Evolutionary conservation across 1,284 basidiomycete genomes (phyloP).

Genomic region (Gymnopus androsaceus): DNA sequence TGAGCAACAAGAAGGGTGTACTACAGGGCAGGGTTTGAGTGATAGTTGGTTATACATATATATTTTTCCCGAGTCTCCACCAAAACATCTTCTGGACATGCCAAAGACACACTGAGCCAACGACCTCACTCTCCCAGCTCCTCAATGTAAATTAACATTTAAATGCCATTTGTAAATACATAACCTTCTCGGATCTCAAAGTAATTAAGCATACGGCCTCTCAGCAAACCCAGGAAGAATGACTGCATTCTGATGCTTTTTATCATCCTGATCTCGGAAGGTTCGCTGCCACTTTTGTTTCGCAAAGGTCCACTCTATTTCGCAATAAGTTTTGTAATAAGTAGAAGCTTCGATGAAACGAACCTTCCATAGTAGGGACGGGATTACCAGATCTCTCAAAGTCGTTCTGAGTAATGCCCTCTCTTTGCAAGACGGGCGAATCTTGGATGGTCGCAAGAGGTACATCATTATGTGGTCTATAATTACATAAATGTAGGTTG

Average conservation of each 20-base stretch:
- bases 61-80: no score
- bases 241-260: slow-evolving; percentile 1
- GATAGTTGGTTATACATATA: no score
- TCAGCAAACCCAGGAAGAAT: slow-evolving; percentile 10
- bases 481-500: not conserved
- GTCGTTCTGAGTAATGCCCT: slow-evolving; percentile 49
- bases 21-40: no score
- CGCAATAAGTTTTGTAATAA: not conserved
- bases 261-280: slow-evolving; percentile 28
- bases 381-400: slow-evolving; percentile 46
- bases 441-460: slow-evolving; percentile 43
- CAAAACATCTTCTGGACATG: no score
- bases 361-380: slow-evolving; percentile 49
- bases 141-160: no score
- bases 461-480: slow-evolving; percentile 48
- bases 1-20: no score
- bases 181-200: no score
- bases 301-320: slow-evolving; percentile 45
- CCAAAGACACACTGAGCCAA: no score
- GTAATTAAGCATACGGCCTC: slow-evolving; percentile 8
- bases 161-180: no score
- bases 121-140: no score
- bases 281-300: slow-evolving; percentile 52
- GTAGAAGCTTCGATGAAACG: slow-evolving; percentile 1
- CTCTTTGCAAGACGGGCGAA: slow-evolving; percentile 48